Evolutionary conservation across 1,139 yeast genomes (phyloP).

Genomic region (Candida freyschussii): DNA sequence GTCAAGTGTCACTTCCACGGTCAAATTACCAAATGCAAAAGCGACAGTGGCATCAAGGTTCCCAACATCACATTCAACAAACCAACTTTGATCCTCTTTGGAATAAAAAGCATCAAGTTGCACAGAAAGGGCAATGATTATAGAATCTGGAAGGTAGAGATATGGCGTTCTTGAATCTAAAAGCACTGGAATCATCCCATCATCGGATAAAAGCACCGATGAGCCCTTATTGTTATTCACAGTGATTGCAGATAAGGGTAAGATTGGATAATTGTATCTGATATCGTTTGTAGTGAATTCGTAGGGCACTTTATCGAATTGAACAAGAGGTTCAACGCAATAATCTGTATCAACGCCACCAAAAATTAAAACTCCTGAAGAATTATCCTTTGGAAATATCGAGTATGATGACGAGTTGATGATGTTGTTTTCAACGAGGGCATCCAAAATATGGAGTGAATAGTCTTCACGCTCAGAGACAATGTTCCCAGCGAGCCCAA

Average conservation of each 20-base stretch:
- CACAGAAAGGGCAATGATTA: slow-evolving; percentile 61
- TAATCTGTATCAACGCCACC: slow-evolving; percentile 53
- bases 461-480: slow-evolving; percentile 7
- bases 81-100: slow-evolving; percentile 49
- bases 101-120: slow-evolving; percentile 71
- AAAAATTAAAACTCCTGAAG: slow-evolving; percentile 42
- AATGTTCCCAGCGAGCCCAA: slow-evolving; percentile 48
- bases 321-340: slow-evolving; percentile 41
- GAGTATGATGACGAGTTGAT: slow-evolving; percentile 53
- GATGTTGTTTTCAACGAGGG: slow-evolving; percentile 15
- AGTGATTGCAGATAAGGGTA: slow-evolving; percentile 50
- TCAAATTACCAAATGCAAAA: slow-evolving; percentile 50
- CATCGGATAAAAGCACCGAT: slow-evolving; percentile 31
- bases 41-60: slow-evolving; percentile 50
- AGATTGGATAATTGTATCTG: slow-evolving; percentile 44
- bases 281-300: slow-evolving; percentile 24
- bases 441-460: slow-evolving; percentile 7
- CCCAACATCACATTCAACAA: slow-evolving; percentile 55
- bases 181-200: slow-evolving; percentile 47
- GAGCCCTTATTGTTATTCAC: slow-evolving; percentile 40
- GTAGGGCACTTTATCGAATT: slow-evolving; percentile 47
- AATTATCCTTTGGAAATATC: slow-evolving; percentile 37
- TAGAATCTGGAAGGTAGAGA: slow-evolving; percentile 53
- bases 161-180: slow-evolving; percentile 55
- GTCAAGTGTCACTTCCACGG: slow-evolving; percentile 48